phyloP scores from a whole-genome alignment of 139 green algal genomes.

The Chlamydomonas incerta region DNA sequence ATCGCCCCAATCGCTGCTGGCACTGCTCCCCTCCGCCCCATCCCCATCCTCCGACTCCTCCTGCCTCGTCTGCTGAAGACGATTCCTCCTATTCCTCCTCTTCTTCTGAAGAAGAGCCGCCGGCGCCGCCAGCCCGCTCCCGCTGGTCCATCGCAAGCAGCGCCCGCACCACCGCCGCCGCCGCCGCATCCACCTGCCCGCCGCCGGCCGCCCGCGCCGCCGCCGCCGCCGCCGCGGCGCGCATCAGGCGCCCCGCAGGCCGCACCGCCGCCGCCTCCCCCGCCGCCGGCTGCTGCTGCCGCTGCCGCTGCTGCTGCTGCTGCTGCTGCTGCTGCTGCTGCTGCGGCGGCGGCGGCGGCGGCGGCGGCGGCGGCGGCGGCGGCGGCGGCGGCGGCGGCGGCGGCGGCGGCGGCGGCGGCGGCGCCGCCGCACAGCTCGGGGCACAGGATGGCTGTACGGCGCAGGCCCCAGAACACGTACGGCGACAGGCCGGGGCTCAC shows the following conservation, averaged over 20 bases:
- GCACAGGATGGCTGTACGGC: constrained; percentile 8
- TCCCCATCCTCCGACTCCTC: no score
- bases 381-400: not conserved
- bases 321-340: not conserved
- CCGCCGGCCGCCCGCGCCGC: not conserved
- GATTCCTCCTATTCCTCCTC: not conserved
- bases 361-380: no score
- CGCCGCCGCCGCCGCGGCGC: no score
- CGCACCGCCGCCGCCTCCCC: no score
- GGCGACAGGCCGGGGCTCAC: not conserved
- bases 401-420: not conserved
- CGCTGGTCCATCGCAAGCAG: no score
- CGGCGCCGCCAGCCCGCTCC: not conserved
- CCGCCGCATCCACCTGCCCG: not conserved
- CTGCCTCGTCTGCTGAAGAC: no score
- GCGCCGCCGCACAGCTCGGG: not conserved
- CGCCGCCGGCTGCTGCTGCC: not conserved
- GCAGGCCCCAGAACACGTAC: constrained; percentile 36
- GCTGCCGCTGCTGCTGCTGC: no score
- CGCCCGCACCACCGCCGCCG: no score
- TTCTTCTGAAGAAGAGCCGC: no score
- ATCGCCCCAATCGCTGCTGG: no score
- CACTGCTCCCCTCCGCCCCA: no score
- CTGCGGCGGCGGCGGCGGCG: not conserved
- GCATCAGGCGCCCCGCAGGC: no score